A percentile compares a stretch with the other conserved stretches of the same genome.
Conservation (phyloP, 192 early-diverging fungal species). For the Gonapodya sp. region DNA sequence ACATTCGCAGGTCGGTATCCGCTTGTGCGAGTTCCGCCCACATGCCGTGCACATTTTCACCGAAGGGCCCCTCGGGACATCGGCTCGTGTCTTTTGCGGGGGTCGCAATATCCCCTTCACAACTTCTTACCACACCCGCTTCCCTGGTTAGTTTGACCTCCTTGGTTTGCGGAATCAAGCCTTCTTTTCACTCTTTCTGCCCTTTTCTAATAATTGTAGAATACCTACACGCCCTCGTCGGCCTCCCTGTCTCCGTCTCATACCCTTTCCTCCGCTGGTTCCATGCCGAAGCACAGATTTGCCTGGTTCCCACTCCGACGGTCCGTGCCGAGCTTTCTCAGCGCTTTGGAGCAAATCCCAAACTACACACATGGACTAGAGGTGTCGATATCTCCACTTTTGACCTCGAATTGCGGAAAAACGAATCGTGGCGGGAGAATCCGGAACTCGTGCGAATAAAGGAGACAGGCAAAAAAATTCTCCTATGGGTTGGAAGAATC, state of each 20-base stretch:
- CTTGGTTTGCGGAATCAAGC: neutral
- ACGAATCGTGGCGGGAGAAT: neutral
- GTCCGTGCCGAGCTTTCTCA: neutral
- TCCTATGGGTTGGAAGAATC: constrained; percentile 7
- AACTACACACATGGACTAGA: neutral
- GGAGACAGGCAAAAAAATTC: neutral
- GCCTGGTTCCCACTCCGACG: constrained; percentile 3
- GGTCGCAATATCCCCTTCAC: constrained; percentile 4
- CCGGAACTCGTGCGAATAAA: neutral
- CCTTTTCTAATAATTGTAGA: neutral
- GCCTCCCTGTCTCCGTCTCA: neutral
- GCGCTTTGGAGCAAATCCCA: neutral
- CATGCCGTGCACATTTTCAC: constrained; percentile 10
- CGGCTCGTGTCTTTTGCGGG: constrained; percentile 7
- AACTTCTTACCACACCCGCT: constrained; percentile 7
- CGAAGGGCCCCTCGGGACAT: constrained; percentile 5
- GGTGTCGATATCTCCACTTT: constrained; percentile 5
- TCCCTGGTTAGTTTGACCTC: neutral
- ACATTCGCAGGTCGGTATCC: neutral
- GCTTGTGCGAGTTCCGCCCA: neutral
- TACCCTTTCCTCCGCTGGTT: constrained; percentile 8
- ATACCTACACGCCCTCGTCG: constrained; percentile 5
- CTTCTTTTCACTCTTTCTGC: neutral
- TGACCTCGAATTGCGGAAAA: neutral
- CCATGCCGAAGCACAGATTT: neutral